Evolutionary conservation across 805 yeast species (phyloP).

Genomic region (Diddensiella santjacobensis): DNA sequence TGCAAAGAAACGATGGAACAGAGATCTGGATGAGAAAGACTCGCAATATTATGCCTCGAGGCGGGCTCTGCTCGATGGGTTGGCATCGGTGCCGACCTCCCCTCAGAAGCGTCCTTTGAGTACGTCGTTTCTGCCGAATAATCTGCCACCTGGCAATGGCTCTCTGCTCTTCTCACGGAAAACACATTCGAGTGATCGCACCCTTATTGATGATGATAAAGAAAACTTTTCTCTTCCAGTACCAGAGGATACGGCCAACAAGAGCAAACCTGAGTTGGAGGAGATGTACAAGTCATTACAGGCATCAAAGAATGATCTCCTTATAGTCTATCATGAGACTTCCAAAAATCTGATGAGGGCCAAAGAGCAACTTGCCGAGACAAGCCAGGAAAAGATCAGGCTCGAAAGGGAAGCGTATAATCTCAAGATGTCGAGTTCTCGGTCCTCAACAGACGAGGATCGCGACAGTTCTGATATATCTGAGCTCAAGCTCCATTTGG

Average conservation of each 20-base stretch:
- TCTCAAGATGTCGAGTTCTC: neutral
- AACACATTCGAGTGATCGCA: slow-evolving; percentile 7
- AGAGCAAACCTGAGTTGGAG: slow-evolving; percentile 19
- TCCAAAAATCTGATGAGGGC: slow-evolving; percentile 24
- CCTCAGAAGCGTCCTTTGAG: slow-evolving; percentile 20
- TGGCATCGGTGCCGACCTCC: slow-evolving; percentile 19
- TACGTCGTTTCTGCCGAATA: slow-evolving; percentile 1
- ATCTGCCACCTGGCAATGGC: neutral
- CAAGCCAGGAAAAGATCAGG: slow-evolving; percentile 24
- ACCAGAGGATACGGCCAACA: slow-evolving; percentile 8
- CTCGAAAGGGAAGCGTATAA: slow-evolving; percentile 16
- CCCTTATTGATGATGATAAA: slow-evolving; percentile 8
- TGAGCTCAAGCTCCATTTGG: slow-evolving; percentile 53
- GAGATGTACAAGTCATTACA: slow-evolving; percentile 17
- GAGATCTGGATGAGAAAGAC: slow-evolving; percentile 24
- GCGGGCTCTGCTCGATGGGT: slow-evolving; percentile 22
- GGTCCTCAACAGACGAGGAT: neutral
- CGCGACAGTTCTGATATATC: slow-evolving; percentile 12
- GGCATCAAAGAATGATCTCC: slow-evolving; percentile 23
- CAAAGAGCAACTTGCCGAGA: slow-evolving; percentile 25
- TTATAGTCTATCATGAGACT: slow-evolving; percentile 27
- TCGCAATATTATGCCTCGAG: slow-evolving; percentile 22
- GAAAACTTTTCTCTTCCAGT: slow-evolving; percentile 9
- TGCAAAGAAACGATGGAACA: slow-evolving; percentile 27
- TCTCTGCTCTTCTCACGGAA: neutral